Evolutionary conservation across 1,139 yeast species (phyloP).

Genomic region (Blastobotrys buckinghamii): DNA sequence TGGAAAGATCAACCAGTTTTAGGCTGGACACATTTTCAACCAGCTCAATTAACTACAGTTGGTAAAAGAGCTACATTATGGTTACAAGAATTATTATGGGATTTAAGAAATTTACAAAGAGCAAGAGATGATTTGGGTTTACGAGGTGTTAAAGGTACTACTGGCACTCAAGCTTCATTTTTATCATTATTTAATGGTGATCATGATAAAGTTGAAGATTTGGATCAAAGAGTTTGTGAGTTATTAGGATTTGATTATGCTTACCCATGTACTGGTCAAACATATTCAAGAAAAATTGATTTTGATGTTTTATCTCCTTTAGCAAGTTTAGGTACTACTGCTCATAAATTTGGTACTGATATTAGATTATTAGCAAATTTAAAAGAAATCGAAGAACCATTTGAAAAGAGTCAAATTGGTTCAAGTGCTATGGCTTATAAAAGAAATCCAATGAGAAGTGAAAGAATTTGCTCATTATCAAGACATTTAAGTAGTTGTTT

Average conservation of each 20-base stretch:
- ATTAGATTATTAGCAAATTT: conserved; percentile 91
- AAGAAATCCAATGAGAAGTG: conserved; percentile 99
- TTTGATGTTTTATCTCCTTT: conserved; percentile 90
- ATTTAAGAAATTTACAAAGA: conserved; percentile 88
- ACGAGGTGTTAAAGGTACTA: conserved; percentile 98
- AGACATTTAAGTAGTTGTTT: conserved; percentile 91
- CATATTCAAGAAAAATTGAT: conserved; percentile 96
- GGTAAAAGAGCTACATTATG: conserved; percentile 98
- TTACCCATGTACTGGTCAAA: conserved; percentile 97
- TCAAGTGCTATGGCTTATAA: conserved; percentile 99
- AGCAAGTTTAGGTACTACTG: conserved; percentile 92
- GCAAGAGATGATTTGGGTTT: conserved; percentile 95
- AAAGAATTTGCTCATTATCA: conserved; percentile 94
- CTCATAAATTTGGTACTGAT: conserved; percentile 98
- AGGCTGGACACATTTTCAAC: conserved; percentile 99
- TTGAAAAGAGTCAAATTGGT: conserved; percentile 96
- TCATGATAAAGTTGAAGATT: conserved; percentile 89
- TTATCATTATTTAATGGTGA: conserved; percentile 91
- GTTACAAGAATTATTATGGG: conserved; percentile 98
- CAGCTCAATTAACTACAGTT: conserved; percentile 97
- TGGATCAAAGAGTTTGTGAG: conserved; percentile 89
- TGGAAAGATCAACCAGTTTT: conserved; percentile 94
- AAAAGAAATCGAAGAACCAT: conserved; percentile 97
- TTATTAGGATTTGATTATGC: conserved; percentile 90
- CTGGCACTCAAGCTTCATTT: conserved; percentile 98